Base-by-base conservation (phyloP, 1,284 basidiomycete species). In the Testicularia cyperi region DNA sequence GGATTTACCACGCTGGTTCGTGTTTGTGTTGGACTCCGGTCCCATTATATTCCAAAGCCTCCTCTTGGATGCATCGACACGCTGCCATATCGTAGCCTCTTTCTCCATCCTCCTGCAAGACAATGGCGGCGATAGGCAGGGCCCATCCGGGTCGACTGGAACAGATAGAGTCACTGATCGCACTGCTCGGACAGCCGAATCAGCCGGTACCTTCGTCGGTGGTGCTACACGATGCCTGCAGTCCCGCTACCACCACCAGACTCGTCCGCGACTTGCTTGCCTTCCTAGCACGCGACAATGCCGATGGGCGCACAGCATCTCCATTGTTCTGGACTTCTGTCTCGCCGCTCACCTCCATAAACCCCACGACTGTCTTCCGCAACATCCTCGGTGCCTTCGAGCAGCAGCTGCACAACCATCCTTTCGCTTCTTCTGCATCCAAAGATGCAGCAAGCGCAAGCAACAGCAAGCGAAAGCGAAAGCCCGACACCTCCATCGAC, bases 221-320 rank as follows among this genome's bases (percentile, higher is more conserved):
- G 9, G 43, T 61, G 10, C 48, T 65, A 4, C 46, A 61, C 16
- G 63, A 65, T 28, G 49, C 63, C n/a, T 51, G 46, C 44, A 61
- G 53, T 21, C 63, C 63, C 15, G 46, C 40, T 40, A 49, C 48
- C 10, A 57, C 63, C 26, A 44, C 51, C 27, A 43, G 53, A 6
- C 45, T 57, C 18, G 48, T 55, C 6, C 36, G 36, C 14, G 44
- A 47, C 21, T 14, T 56, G 20, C 54, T 64, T 9, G 15, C 40
- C 20, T n/a, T 10, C 12, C 25, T 51, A 10, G 25, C 39, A 10
- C 23, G 16, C 2, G 24, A 19, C 6, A 24, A 25, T n/a, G n/a
- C n/a, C n/a, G n/a, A n/a, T 12, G 28, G 33, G 14, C 39, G 44
- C 23, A 22, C 19, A 6, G 35, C 27, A 2, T 19, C 18, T 8